Conservation (phyloP, 495 filamentous ascomycete genomes). For the Neohortaea acidophila region DNA sequence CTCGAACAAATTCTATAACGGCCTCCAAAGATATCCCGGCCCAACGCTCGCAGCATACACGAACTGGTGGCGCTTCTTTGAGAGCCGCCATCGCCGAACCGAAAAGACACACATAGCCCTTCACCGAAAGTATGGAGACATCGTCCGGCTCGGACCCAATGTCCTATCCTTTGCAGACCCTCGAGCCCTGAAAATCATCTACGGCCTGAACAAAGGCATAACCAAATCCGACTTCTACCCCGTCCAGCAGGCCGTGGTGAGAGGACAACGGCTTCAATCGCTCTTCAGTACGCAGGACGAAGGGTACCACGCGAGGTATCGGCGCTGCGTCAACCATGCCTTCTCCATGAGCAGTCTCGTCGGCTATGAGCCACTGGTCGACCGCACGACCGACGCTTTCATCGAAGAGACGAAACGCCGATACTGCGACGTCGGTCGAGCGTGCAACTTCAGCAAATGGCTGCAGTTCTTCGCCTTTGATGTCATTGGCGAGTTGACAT, state of each 20-base stretch:
- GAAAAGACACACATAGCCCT: constrained; percentile 16
- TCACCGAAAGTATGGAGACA: constrained; percentile 28
- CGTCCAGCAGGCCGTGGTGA: constrained; percentile 49
- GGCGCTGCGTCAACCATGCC: constrained; percentile 52
- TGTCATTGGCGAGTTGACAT: constrained; percentile 29
- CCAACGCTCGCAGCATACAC: constrained; percentile 14
- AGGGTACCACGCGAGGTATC: constrained; percentile 54
- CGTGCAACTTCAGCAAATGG: constrained; percentile 57
- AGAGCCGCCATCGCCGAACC: constrained; percentile 23
- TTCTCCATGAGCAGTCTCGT: constrained; percentile 61
- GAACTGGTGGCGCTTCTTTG: constrained; percentile 22
- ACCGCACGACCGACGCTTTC: constrained; percentile 48
- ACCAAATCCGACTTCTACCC: constrained; percentile 17
- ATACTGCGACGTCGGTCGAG: constrained; percentile 35
- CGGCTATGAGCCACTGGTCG: constrained; percentile 60
- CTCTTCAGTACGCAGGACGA: constrained; percentile 70
- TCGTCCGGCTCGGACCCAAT: constrained; percentile 30
- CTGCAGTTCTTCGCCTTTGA: constrained; percentile 42
- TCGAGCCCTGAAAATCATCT: constrained; percentile 13
- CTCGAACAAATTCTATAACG: constrained; percentile 40
- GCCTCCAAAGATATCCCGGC: constrained; percentile 26
- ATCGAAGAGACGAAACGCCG: constrained; percentile 44
- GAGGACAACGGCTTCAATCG: constrained; percentile 48
- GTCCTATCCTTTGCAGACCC: constrained; percentile 26
- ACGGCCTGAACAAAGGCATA: constrained; percentile 12